A percentile compares a stretch with the other conserved stretches of the same genome.
These are phyloP conservation scores for Huntiella omanensis DNA, from an alignment of 2,329 filamentous ascomycete species.

Conservation along the genomic window DNA sequence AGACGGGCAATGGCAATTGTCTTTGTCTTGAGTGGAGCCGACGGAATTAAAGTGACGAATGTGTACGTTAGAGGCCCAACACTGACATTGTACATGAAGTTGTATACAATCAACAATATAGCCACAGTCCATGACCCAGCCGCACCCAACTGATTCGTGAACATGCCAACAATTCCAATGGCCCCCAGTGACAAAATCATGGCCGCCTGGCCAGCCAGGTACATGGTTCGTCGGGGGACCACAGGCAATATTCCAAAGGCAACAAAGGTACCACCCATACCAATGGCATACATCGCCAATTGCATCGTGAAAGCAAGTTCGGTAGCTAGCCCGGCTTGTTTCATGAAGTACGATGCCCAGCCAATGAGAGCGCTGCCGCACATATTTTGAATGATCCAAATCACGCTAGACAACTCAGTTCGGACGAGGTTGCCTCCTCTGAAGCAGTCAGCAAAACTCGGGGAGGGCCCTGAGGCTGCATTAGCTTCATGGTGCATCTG, in stretches of 20 bases:
- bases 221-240: slow-evolving; percentile 23
- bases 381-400: slow-evolving; percentile 16
- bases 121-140: slow-evolving; percentile 13
- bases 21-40: slow-evolving; percentile 19
- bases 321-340: slow-evolving; percentile 18
- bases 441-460: slow-evolving; percentile 24
- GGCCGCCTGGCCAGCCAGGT: slow-evolving; percentile 22
- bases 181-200: slow-evolving; percentile 20
- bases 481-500: slow-evolving; percentile 7
- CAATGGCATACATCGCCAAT: slow-evolving; percentile 19
- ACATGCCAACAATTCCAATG: slow-evolving; percentile 22
- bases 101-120: slow-evolving; percentile 15
- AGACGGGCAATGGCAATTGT: slow-evolving; percentile 17
- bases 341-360: slow-evolving; percentile 21
- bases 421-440: slow-evolving; percentile 22
- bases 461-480: slow-evolving; percentile 14
- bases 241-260: slow-evolving; percentile 21
- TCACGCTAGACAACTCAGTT: slow-evolving; percentile 20
- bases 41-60: slow-evolving; percentile 19
- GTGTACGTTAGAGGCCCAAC: slow-evolving; percentile 20
- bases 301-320: slow-evolving; percentile 15
- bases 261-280: slow-evolving; percentile 22
- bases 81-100: slow-evolving; percentile 17
- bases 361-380: slow-evolving; percentile 17
- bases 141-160: slow-evolving; percentile 21